A percentile compares a stretch with the other conserved stretches of the same genome.
phyloP scores from a whole-genome alignment of 2,329 filamentous ascomycete genomes.

The Westerdykella sp. region DNA sequence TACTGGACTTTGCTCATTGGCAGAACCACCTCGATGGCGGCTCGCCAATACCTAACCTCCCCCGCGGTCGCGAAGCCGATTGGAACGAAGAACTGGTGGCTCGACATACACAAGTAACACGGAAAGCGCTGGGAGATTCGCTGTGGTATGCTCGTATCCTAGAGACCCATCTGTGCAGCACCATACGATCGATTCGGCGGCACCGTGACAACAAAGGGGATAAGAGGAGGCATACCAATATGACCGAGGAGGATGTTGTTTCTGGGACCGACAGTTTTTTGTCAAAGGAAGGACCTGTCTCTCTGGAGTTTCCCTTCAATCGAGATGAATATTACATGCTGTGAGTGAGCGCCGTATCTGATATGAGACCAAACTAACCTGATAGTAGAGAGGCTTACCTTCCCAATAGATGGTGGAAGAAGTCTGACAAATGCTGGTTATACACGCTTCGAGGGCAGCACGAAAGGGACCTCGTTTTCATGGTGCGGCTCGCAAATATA shows the following conservation, averaged over 20 bases:
- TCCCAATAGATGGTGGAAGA: slow-evolving; percentile 51
- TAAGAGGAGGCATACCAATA: slow-evolving; percentile 40
- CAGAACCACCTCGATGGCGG: slow-evolving; percentile 47
- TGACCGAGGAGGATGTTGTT: slow-evolving; percentile 43
- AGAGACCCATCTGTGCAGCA: slow-evolving; percentile 45
- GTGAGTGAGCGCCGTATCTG: slow-evolving; percentile 12
- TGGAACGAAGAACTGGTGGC: slow-evolving; percentile 48
- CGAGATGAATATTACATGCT: slow-evolving; percentile 56
- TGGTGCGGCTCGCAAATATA: slow-evolving; percentile 6
- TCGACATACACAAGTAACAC: slow-evolving; percentile 41
- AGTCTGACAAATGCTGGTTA: slow-evolving; percentile 43
- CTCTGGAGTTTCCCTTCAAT: slow-evolving; percentile 49
- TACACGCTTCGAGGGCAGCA: slow-evolving; percentile 41
- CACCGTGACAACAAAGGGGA: slow-evolving; percentile 49
- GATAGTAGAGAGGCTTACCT: slow-evolving; percentile 44
- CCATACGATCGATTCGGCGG: slow-evolving; percentile 41
- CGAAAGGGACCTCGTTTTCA: slow-evolving; percentile 35
- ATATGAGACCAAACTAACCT: slow-evolving; percentile 4
- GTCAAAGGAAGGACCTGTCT: slow-evolving; percentile 46
- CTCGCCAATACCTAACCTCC: slow-evolving; percentile 49
- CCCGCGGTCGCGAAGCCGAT: slow-evolving; percentile 41
- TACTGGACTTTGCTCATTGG: slow-evolving; percentile 54
- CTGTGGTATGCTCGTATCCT: slow-evolving; percentile 49
- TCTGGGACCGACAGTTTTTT: slow-evolving; percentile 49
- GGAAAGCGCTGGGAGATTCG: slow-evolving; percentile 42